Conservation (phyloP, 305 asterid genomes). For the Stenogyne calaminthoides region DNA sequence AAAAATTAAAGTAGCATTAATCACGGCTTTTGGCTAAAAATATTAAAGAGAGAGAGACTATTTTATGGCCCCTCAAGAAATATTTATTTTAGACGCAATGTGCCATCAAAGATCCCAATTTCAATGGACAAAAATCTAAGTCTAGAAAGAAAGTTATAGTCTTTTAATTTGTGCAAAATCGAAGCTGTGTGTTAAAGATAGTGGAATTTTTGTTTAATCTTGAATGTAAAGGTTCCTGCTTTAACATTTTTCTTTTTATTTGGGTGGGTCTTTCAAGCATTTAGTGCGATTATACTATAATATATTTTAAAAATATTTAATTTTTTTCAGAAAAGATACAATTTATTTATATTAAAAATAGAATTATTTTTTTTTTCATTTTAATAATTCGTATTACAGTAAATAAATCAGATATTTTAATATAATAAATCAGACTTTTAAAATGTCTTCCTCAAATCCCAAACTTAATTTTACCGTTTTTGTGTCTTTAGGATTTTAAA, state of each 20-base stretch:
- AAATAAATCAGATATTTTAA: too few relatives aligned
- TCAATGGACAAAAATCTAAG: slow-evolving; percentile 33
- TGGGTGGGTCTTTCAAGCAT: too few relatives aligned
- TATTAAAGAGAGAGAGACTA: not conserved
- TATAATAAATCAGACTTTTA: too few relatives aligned
- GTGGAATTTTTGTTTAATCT: slow-evolving; percentile 23
- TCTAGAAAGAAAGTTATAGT: slow-evolving; percentile 32
- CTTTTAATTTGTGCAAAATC: slow-evolving; percentile 45
- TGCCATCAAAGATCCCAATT: slow-evolving; percentile 3
- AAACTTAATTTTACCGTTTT: too few relatives aligned
- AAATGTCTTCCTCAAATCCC: too few relatives aligned
- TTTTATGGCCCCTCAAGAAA: not conserved
- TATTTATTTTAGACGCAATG: slow-evolving; percentile 25
- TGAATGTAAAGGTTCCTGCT: not conserved
- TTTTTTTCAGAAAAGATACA: too few relatives aligned
- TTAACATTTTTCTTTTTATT: not conserved
- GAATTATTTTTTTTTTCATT: too few relatives aligned
- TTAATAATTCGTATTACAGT: too few relatives aligned
- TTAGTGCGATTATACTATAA: too few relatives aligned
- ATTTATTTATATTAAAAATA: too few relatives aligned
- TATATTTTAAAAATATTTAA: too few relatives aligned
- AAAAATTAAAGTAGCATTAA: slow-evolving; percentile 17
- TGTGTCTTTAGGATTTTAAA: too few relatives aligned
- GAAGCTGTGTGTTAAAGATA: slow-evolving; percentile 53
- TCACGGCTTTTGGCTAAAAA: not conserved